Conservation (phyloP, 2,329 filamentous ascomycete genomes). For the Exophiala lecanii-corni region DNA sequence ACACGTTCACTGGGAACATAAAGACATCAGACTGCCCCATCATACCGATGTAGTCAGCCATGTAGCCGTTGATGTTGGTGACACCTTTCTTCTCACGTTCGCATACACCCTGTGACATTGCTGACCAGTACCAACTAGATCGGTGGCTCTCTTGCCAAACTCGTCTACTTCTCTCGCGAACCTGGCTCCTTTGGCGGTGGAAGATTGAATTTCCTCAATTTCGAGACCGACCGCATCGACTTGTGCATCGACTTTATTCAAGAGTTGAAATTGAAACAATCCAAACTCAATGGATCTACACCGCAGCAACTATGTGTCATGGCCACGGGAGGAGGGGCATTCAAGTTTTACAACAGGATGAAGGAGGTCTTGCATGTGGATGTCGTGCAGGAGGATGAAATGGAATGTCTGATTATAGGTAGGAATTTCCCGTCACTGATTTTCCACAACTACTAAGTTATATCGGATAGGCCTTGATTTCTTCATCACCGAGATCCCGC, state of each 20-base stretch:
- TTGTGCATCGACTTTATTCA: conserved; percentile 90
- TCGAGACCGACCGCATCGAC: conserved; percentile 92
- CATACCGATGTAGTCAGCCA: conserved; percentile 94
- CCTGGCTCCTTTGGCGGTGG: conserved; percentile 75
- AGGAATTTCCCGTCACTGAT: conserved; percentile 28
- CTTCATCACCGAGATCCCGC: conserved; percentile 96
- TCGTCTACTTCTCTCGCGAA: conserved; percentile 95
- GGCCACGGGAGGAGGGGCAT: conserved; percentile 92
- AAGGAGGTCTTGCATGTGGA: conserved; percentile 72
- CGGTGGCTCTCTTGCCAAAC: conserved; percentile 88
- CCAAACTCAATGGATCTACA: conserved; percentile 66
- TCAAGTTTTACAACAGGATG: conserved; percentile 93
- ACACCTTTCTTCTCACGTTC: conserved; percentile 5
- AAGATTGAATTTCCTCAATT: conserved; percentile 88
- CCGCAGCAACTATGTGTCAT: conserved; percentile 79
- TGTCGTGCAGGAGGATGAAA: conserved; percentile 90
- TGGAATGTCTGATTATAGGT: conserved; percentile 97
- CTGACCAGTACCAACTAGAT: conserved; percentile 55
- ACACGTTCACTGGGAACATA: conserved; percentile 67
- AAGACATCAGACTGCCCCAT: conserved; percentile 92
- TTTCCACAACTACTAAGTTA: not conserved
- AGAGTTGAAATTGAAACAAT: conserved; percentile 76
- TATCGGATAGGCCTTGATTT: conserved; percentile 75
- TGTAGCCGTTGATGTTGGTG: conserved; percentile 86
- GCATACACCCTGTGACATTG: not conserved